These are phyloP conservation scores for Clitopilus hobsonii DNA, from an alignment of 768 basidiomycete species.

Conservation along the genomic window DNA sequence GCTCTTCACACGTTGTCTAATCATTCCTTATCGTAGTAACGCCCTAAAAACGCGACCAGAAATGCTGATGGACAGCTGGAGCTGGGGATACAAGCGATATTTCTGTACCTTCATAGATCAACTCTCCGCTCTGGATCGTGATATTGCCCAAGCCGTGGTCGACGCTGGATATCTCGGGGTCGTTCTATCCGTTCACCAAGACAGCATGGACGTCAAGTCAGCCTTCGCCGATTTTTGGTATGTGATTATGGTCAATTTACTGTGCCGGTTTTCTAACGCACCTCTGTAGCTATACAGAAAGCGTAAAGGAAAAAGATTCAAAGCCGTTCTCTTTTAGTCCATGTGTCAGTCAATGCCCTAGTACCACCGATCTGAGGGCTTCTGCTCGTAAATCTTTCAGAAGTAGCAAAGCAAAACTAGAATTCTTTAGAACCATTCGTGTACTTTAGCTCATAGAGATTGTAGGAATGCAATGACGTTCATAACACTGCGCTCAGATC, in stretches of 20 bases:
- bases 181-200: not conserved
- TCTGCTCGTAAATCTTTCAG: not conserved
- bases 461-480: too few relatives aligned
- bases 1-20: too few relatives aligned
- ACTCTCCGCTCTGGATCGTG: not conserved
- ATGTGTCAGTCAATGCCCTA: not conserved
- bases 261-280: not conserved
- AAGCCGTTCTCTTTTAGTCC: not conserved
- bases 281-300: not conserved
- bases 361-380: not conserved
- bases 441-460: too few relatives aligned
- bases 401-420: not conserved
- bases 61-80: not conserved
- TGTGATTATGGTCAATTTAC: not conserved
- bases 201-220: not conserved
- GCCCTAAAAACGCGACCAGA: not conserved
- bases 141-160: not conserved
- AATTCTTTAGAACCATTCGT: not conserved
- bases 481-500: too few relatives aligned
- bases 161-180: not conserved
- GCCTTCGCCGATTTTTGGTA: not conserved
- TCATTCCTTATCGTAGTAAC: too few relatives aligned
- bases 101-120: not conserved
- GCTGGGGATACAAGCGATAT: not conserved
- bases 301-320: not conserved